Evolutionary conservation across 2,329 filamentous ascomycete genomes (phyloP), one percentile per base, ranked within the genome.

Genomic region (Pseudocercospora cruenta): DNA sequence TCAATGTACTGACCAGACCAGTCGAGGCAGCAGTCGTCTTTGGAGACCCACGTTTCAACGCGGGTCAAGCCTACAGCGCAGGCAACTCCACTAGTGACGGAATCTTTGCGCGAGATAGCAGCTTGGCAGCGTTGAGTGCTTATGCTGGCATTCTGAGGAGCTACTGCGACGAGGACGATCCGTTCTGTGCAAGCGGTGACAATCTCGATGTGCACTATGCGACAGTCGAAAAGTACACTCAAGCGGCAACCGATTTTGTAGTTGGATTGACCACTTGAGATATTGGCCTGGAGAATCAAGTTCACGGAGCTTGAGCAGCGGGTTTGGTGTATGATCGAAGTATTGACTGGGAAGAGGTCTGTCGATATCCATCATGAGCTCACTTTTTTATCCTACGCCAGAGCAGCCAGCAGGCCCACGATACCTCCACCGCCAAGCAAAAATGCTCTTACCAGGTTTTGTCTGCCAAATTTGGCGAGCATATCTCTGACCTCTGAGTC

Each of bases 401-500:
- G 31, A 19, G 71, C 70, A 53, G 69, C 63, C 24, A 68, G 19
- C 24, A 74, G 59, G 36, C 74, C 73, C 19, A 73, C 67, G 39
- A 75, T 43, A 24, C 74, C 74, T 43, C 73, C 72, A 39, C 61
- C 63, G 14, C 64, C 72, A n/a, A 74, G 64, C 53, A 75, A 60
- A 14, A 68, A 58, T 7, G 71, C 72, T 22, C 74, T 63, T 4
- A 71, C 58, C 21, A 66, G 21, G 67, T 76, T 76, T 58, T 74
- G 65, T 62, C 58, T 64, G 4, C 65, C 70, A 58, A 72, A 79
- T 28, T 71, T 71, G 4, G 62, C 75, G 64, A 80, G 75, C 43
- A 77, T 75, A 19, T 74, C 74, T 73, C 79, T 77, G 73, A 80
- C 80, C 16, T 75, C 70, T 59, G 74, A 69, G 55, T 80, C 74